Percentiles rank a stretch among this genome's conserved stretches.
These are phyloP conservation scores for Cymbopogon flexuosus DNA, from an alignment of 202 grass and related monocot genomes.

Conservation along the genomic window DNA sequence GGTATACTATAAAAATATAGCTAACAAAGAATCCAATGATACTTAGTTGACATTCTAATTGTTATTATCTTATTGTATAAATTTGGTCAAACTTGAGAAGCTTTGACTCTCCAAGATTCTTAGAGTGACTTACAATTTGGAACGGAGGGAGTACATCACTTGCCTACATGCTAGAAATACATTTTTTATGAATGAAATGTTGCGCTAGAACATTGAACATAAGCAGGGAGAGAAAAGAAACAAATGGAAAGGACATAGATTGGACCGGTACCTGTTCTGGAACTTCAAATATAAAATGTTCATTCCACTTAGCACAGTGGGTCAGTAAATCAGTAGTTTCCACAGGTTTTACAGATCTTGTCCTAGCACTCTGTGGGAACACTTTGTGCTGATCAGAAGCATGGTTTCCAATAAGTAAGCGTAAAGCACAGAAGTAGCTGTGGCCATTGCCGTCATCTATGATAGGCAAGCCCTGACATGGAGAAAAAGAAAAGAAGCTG, in stretches of 20 bases:
- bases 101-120: too few species aligned
- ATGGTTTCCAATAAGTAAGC: conserved; percentile 73
- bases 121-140: too few species aligned
- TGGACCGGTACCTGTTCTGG: conserved; percentile 63
- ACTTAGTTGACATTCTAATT: too few species aligned
- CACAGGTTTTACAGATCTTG: conserved; percentile 84
- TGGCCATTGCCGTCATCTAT: conserved; percentile 91
- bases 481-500: conserved; percentile 22
- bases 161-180: not conserved
- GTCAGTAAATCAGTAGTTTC: conserved; percentile 33
- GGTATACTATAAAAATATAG: too few species aligned
- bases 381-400: conserved; percentile 84
- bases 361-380: conserved; percentile 97
- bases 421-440: conserved; percentile 91
- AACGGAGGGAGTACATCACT: not conserved
- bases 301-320: conserved; percentile 78
- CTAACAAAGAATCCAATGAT: too few species aligned
- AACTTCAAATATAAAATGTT: conserved; percentile 99
- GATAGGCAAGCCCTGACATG: conserved; percentile 66
- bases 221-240: not conserved
- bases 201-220: not conserved
- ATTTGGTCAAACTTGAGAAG: too few species aligned
- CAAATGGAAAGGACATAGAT: not conserved
- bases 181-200: not conserved
- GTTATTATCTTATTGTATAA: too few species aligned